Conservation (phyloP, 495 filamentous ascomycete genomes). For the Podospora appendiculata region DNA sequence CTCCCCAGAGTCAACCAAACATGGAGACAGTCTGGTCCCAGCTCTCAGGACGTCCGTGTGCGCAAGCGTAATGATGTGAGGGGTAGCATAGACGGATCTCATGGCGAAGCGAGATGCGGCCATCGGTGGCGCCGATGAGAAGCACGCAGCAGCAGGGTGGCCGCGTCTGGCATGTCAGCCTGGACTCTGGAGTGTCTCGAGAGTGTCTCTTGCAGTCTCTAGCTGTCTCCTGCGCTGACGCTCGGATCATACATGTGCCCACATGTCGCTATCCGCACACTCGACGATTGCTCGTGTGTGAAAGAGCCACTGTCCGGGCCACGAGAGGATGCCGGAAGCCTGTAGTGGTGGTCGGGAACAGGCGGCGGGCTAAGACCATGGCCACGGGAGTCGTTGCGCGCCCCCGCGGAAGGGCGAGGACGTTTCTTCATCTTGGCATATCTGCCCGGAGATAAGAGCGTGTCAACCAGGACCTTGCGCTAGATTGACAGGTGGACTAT, state of each 20-base stretch:
- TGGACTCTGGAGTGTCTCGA: too few species aligned
- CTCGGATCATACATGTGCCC: too few species aligned
- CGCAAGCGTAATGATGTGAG: neutral
- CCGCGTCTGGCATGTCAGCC: too few species aligned
- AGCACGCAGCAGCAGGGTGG: neutral
- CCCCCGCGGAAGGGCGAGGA: neutral
- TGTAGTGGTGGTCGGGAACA: neutral
- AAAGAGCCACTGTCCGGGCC: neutral
- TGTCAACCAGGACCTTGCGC: neutral
- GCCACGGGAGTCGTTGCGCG: neutral
- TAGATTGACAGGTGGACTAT: neutral
- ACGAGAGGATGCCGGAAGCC: neutral
- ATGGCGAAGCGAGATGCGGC: neutral
- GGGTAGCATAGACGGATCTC: neutral
- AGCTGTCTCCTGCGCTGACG: too few species aligned
- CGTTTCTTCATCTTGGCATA: too few species aligned
- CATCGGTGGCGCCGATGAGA: neutral
- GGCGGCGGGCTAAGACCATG: neutral
- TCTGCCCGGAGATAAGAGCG: too few species aligned
- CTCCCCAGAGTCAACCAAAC: neutral
- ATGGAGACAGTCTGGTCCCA: neutral
- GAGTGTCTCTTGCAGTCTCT: too few species aligned
- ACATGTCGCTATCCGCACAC: too few species aligned
- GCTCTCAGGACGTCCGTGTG: neutral
- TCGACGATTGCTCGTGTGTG: too few species aligned